These are phyloP conservation scores for Ophiostoma sp. DNA, from an alignment of 2,329 filamentous ascomycete genomes.

Conservation along the genomic window DNA sequence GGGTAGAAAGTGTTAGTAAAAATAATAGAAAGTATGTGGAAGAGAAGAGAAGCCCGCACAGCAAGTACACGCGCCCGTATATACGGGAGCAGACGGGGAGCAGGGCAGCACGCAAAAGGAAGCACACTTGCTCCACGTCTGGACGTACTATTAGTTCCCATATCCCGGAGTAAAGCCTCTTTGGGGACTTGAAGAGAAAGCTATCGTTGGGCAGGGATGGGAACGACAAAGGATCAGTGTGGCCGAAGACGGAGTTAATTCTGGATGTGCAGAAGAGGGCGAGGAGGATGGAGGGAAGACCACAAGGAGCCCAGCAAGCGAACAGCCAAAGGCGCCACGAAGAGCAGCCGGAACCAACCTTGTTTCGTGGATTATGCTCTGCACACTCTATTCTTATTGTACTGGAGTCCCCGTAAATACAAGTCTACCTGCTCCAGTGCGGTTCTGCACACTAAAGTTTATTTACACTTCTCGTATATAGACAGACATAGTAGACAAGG, in stretches of 20 bases:
- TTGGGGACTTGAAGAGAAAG: background rate
- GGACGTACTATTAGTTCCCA: background rate
- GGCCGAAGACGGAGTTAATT: constrained; percentile 6
- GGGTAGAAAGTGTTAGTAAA: background rate
- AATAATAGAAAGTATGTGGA: background rate
- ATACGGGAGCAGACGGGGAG: background rate
- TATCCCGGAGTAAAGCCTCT: constrained; percentile 1
- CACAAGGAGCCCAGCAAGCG: no score
- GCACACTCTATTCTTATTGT: background rate
- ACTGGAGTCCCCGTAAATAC: background rate
- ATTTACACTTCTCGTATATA: background rate
- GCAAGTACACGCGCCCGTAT: background rate
- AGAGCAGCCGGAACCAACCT: constrained; percentile 8
- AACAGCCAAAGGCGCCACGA: background rate
- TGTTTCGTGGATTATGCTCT: background rate
- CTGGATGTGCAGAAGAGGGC: background rate
- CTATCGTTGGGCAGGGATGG: background rate
- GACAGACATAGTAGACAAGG: background rate
- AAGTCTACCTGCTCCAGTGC: background rate
- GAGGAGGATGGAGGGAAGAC: background rate
- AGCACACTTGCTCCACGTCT: background rate
- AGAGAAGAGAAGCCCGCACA: background rate
- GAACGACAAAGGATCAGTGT: background rate
- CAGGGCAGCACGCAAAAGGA: background rate
- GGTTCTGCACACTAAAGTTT: no score